Percentiles rank a stretch among this genome's conserved stretches.
These are phyloP conservation scores for Phytopythium mirpurense DNA, from an alignment of 352 stramenopile genomes.

Conservation along the genomic window DNA sequence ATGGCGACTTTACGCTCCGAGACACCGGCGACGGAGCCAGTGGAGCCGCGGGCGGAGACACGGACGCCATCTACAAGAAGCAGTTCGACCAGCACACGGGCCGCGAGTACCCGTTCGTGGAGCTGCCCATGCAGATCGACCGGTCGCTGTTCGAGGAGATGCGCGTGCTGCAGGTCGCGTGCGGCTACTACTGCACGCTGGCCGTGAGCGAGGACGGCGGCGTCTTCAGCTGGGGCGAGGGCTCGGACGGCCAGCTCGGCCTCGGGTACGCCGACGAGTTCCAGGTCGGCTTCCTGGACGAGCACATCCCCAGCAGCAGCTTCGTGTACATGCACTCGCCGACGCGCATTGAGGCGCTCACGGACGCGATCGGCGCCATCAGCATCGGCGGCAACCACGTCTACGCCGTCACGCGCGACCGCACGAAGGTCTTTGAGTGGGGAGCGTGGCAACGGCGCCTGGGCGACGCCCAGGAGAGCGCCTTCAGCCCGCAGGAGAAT, in stretches of 20 bases:
- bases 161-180: conserved; percentile 60
- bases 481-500: conserved; percentile 46
- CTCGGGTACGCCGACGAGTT: conserved; percentile 61
- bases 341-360: conserved; percentile 46
- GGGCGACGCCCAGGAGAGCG: conserved; percentile 40
- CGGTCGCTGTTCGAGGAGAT: conserved; percentile 72
- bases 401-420: conserved; percentile 43
- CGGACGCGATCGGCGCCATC: conserved; percentile 48
- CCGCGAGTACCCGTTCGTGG: conserved; percentile 56
- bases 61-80: conserved; percentile 54
- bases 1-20: conserved; percentile 45
- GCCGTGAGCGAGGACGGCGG: conserved; percentile 65
- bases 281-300: conserved; percentile 59
- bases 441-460: conserved; percentile 51
- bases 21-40: conserved; percentile 7
- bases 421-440: conserved; percentile 59
- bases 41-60: background rate
- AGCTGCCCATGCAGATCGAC: conserved; percentile 66
- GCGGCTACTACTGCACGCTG: conserved; percentile 69
- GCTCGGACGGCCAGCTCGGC: conserved; percentile 66
- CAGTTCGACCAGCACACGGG: conserved; percentile 69
- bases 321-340: conserved; percentile 74
- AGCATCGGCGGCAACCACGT: conserved; percentile 65
- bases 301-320: conserved; percentile 63
- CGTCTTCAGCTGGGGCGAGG: conserved; percentile 70